Evolutionary conservation across 371 early-diverging fungal species (phyloP).

Genomic region (Quaeritorhiza haematococci): DNA sequence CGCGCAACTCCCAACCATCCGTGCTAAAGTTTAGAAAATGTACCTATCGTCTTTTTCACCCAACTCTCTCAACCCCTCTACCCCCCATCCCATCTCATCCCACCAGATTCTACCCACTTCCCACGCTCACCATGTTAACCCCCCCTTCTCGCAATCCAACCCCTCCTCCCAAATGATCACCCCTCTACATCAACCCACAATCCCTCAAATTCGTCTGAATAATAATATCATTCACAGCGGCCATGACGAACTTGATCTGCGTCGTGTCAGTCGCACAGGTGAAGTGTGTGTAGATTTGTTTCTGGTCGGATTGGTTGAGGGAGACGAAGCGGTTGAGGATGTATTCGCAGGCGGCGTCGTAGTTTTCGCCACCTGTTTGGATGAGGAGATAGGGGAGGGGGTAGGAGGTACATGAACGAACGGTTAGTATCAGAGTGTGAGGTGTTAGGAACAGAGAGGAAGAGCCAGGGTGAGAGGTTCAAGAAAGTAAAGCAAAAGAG

Average conservation of each 20-base stretch:
- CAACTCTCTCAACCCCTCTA: too few species aligned
- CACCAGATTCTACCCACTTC: too few species aligned
- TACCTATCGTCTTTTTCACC: too few species aligned
- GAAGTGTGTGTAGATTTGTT: slow-evolving; percentile 88
- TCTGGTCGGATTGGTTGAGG: slow-evolving; percentile 73
- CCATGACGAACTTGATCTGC: slow-evolving; percentile 88
- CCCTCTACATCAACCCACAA: slow-evolving; percentile 73
- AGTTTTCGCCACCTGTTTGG: slow-evolving; percentile 59
- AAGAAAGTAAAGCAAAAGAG: neutral
- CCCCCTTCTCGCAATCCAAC: too few species aligned
- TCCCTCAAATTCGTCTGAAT: slow-evolving; percentile 83
- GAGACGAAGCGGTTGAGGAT: slow-evolving; percentile 78
- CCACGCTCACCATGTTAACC: too few species aligned
- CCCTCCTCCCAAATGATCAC: too few species aligned
- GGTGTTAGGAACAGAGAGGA: slow-evolving; percentile 2
- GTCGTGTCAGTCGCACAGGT: slow-evolving; percentile 97
- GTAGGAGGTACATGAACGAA: neutral
- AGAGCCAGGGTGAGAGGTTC: slow-evolving; percentile 4
- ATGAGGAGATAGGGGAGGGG: neutral
- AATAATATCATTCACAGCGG: slow-evolving; percentile 93
- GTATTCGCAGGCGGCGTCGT: slow-evolving; percentile 77
- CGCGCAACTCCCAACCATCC: too few species aligned
- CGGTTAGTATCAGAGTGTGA: too few species aligned
- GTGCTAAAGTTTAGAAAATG: too few species aligned
- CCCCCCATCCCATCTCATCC: too few species aligned